phyloP scores from a whole-genome alignment of 495 filamentous ascomycete genomes.

The Friedmanniomyces simplex region DNA sequence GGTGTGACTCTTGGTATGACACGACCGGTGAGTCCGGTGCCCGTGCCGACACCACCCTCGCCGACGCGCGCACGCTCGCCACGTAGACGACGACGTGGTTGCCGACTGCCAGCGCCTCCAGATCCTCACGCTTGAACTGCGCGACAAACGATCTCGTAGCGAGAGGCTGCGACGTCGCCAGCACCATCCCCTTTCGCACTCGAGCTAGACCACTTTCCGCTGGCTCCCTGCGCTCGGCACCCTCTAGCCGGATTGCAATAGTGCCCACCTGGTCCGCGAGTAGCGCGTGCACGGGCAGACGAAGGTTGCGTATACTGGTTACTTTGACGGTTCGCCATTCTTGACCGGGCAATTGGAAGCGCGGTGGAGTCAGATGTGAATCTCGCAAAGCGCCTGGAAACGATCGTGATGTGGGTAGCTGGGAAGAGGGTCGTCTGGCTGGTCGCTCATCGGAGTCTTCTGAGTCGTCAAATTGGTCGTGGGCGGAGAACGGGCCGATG shows the following conservation, averaged over 20 bases:
- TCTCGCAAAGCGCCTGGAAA: constrained; percentile 30
- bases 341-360: constrained; percentile 29
- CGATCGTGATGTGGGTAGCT: constrained; percentile 26
- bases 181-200: constrained; percentile 76
- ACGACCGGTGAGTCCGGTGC: constrained; percentile 29
- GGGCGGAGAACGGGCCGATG: constrained; percentile 61
- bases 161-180: constrained; percentile 47
- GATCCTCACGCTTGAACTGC: constrained; percentile 22
- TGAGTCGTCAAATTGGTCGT: constrained; percentile 28
- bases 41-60: constrained; percentile 49
- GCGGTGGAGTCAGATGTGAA: constrained; percentile 26
- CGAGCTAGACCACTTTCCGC: constrained; percentile 34
- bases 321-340: constrained; percentile 73
- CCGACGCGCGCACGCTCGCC: constrained; percentile 73
- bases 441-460: constrained; percentile 24
- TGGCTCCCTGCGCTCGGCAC: constrained; percentile 8
- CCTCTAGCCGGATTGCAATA: constrained; percentile 61
- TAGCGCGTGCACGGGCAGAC: constrained; percentile 70
- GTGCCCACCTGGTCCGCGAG: constrained; percentile 80
- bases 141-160: constrained; percentile 46
- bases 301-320: constrained; percentile 76
- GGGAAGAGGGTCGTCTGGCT: constrained; percentile 1
- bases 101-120: constrained; percentile 38
- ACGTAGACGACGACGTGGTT: constrained; percentile 70
- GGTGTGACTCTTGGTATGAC: constrained; percentile 16